Base-by-base conservation (phyloP, 2,329 filamentous ascomycete species). In the Calonectria pseudoturangicola region DNA sequence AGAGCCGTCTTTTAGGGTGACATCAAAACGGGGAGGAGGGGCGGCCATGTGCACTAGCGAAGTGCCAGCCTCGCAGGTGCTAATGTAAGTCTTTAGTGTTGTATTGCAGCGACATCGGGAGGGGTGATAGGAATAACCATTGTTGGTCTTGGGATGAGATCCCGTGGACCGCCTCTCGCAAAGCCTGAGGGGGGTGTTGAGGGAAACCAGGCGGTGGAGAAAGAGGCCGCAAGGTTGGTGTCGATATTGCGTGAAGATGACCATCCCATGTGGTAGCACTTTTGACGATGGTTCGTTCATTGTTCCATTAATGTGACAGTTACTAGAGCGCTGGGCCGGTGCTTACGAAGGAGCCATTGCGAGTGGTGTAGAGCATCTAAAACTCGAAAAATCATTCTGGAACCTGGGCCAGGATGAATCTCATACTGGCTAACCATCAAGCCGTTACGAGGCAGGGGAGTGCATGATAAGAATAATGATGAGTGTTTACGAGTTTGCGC, bases 231-330 rank as follows among this genome's bases (percentile, higher is more conserved):
- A 51, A 39, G 16, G 39, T 63, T 47, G 54, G 63, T 28, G 41
- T 28, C 27, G 51, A 18, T 45, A 6, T 21, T 43, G 41, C 25
- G 30, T 43, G 30, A 62, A 68, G 41, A 45, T 25, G 28, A n/a
- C 54, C 15, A 33, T 62, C 41, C 74, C 73, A 75, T 76, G 74
- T 77, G 74, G 73, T 47, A 66, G 68, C 70, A 54, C 48, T 51
- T 66, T 50, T 47, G 45, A 73, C n/a, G 48, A 69, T 75, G 70
- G 75, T 75, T 77, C 72, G 74, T 67, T 70, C 60, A 43, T n/a
- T 45, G 27, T 39, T 63, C 28, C 51, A 28, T 58, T 51, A 33
- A 30, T 36, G 27, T 45, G 39, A 28, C 27, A 9, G 45, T 45
- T 60, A 28, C 33, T 33, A 33, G 28, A 48, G 28, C 25, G 66